phyloP scores from a whole-genome alignment of 352 stramenopile species.

The Globisporangium lucens region DNA sequence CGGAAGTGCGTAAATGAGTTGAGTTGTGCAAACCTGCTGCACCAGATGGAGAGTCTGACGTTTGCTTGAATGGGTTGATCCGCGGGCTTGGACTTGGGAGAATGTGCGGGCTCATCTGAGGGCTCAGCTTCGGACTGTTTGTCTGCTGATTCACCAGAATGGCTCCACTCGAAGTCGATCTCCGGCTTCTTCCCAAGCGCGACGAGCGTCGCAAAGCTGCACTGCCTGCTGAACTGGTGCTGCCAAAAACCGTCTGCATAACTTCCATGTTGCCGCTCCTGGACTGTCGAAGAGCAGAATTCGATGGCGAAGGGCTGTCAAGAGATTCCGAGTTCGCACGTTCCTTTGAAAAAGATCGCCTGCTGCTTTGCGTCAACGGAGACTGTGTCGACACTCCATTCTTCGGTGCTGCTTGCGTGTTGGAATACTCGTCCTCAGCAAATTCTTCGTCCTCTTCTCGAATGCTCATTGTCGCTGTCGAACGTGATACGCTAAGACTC shows the following conservation, averaged over 20 bases:
- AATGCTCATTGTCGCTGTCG: conserved; percentile 43
- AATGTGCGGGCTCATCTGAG: conserved; percentile 66
- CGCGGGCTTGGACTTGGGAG: conserved; percentile 52
- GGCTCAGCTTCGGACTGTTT: conserved; percentile 56
- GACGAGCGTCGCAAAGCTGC: conserved; percentile 46
- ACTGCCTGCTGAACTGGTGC: conserved; percentile 37
- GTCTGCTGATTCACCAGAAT: conserved; percentile 28
- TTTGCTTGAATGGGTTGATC: conserved; percentile 74
- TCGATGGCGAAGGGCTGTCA: conserved; percentile 23
- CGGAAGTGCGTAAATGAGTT: conserved; percentile 6
- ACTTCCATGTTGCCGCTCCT: conserved; percentile 65
- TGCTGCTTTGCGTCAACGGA: not conserved
- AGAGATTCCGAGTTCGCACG: conserved; percentile 34
- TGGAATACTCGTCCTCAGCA: conserved; percentile 27
- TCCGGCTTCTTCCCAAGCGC: conserved; percentile 52
- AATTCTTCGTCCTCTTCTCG: conserved; percentile 55
- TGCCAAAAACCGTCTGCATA: conserved; percentile 64
- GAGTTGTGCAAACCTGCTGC: conserved; percentile 21
- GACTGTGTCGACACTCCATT: not conserved
- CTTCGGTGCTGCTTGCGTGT: not conserved
- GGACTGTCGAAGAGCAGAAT: conserved; percentile 37
- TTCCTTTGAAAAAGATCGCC: conserved; percentile 15
- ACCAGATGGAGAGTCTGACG: conserved; percentile 38
- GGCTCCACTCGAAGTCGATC: conserved; percentile 46
- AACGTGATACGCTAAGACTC: conserved; percentile 17